Evolutionary conservation across 768 basidiomycete genomes (phyloP).

Genomic region (Chalciporus piperatus): DNA sequence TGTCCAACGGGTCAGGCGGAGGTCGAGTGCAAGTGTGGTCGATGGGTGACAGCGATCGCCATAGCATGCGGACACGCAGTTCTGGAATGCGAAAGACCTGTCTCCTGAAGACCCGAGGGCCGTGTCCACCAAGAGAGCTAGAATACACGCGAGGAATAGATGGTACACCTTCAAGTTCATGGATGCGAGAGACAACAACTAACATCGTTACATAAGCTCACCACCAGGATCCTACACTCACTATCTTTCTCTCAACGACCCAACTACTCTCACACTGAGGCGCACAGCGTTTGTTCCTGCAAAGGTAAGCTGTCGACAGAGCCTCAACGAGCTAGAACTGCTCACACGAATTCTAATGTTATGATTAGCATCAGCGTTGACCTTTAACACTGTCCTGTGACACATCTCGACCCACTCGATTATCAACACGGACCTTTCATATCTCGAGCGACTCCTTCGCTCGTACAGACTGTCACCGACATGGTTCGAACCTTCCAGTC

Average conservation of each 20-base stretch:
- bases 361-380: neutral
- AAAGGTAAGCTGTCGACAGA: neutral
- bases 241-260: neutral
- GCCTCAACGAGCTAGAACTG: neutral
- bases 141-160: constrained; percentile 9
- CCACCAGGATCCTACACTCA: too few species aligned
- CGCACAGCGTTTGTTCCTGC: too few species aligned
- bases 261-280: too few species aligned
- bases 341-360: neutral
- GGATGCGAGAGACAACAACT: neutral
- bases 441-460: neutral
- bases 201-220: constrained; percentile 17
- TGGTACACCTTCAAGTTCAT: constrained; percentile 24
- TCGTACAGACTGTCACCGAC: neutral
- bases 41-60: constrained; percentile 30
- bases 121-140: constrained; percentile 10
- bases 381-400: too few species aligned
- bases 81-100: constrained; percentile 33
- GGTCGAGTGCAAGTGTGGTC: constrained; percentile 46
- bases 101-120: constrained; percentile 31
- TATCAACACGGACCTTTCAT: neutral
- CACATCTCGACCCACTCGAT: neutral
- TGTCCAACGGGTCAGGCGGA: constrained; percentile 79
- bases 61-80: constrained; percentile 37
- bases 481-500: constrained; percentile 40